Base-by-base conservation (phyloP, 2,329 filamentous ascomycete genomes). In the Penicillium hesseltinei region DNA sequence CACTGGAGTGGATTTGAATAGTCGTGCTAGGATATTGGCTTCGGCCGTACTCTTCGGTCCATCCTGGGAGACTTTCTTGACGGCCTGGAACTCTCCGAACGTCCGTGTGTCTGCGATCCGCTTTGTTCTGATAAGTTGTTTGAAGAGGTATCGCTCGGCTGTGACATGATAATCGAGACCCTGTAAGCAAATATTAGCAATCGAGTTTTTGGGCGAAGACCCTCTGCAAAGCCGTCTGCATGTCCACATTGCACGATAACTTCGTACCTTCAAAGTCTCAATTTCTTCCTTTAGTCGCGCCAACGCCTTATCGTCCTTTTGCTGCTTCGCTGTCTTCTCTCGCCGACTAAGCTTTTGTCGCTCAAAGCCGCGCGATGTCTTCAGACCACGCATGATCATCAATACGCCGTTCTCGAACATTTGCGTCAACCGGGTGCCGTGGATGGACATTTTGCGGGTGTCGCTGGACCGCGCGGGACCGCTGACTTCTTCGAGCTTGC, bases 291-390 rank as follows among this genome's bases (percentile, higher is more conserved):
- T 75, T 33, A 87, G 68, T 5, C 84, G 75, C 21, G 71, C 71
- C 58, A 76, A 57, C 6, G 71, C 70, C 25, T 71, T 68, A 6
- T 65, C 61, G 33, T 83, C 77, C 11, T 75, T 75, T 38, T 80
- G 77, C 8, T 71, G 62, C 40, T 73, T 75, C 0, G 83, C 83
- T 2, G 76, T 78, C 68, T 87, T 87, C 63, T 81, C 79, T 56
- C 85, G 75, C 15, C 84, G 77, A 23, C 84, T 81, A 56, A 87
- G 75, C 68, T 88, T 88, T 71, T 88, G 85, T 49, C 84, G 77
- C 70, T 88, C 85, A 62, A 87, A 85, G 11, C 82, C 81, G 43
- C 82, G 82, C 36, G 82, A 83, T 10, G 81, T 75, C 66, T 85
- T 86, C 43, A 87, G 77, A 2, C 82, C 82, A 27, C 77, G 72